phyloP scores from a whole-genome alignment of 1,139 yeast species.

The Geotrichum restrictum region DNA sequence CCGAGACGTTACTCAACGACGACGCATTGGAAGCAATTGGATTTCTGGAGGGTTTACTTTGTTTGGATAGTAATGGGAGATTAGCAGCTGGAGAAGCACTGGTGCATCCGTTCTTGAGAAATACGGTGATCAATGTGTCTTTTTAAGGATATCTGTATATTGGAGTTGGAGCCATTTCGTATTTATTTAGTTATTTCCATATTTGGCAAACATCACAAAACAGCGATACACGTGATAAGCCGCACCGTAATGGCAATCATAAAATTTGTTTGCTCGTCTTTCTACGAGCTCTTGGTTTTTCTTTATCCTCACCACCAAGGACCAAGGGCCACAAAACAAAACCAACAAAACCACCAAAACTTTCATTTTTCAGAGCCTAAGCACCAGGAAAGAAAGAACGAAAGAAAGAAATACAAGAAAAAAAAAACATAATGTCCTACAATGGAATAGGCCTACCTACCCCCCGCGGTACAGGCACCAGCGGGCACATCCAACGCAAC shows the following conservation, averaged over 20 bases:
- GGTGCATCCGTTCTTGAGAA: conserved; percentile 51
- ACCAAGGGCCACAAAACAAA: too few relatives aligned
- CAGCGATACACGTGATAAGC: too few relatives aligned
- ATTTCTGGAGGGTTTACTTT: conserved; percentile 52
- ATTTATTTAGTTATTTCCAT: neutral
- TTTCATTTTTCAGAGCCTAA: too few relatives aligned
- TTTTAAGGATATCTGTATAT: neutral
- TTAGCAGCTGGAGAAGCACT: conserved; percentile 56
- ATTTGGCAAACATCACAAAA: neutral
- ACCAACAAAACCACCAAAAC: too few relatives aligned
- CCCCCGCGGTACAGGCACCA: conserved; percentile 69
- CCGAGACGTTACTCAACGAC: conserved; percentile 1
- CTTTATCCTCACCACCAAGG: too few relatives aligned
- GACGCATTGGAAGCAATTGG: conserved; percentile 47
- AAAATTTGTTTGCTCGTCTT: too few relatives aligned
- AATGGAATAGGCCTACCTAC: conserved; percentile 64
- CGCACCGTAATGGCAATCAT: too few relatives aligned
- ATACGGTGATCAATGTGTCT: conserved; percentile 10
- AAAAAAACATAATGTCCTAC: conserved; percentile 48
- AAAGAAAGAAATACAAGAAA: neutral
- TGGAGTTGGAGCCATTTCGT: neutral
- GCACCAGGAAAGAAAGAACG: too few relatives aligned
- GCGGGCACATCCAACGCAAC: conserved; percentile 62
- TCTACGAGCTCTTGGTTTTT: too few relatives aligned
- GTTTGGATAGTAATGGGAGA: conserved; percentile 55